Evolutionary conservation across 2,329 filamentous ascomycete genomes (phyloP).

Genomic region (Dactylellina sp.): DNA sequence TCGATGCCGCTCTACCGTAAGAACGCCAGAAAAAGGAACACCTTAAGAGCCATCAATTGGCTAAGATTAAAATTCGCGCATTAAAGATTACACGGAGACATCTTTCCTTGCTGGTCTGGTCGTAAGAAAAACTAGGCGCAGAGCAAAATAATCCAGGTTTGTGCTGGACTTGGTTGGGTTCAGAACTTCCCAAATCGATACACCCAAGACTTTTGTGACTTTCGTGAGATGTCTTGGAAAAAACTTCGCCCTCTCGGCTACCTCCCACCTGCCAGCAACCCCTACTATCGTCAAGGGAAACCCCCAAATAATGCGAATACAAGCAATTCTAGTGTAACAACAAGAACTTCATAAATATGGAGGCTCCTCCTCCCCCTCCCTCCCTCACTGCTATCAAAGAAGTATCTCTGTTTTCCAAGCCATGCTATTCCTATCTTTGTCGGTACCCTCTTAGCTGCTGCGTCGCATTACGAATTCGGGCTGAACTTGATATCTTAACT

Average conservation of each 20-base stretch:
- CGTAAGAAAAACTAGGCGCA: not conserved
- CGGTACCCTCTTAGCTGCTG: constrained; percentile 28
- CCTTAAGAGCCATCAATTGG: constrained; percentile 14
- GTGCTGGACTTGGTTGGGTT: constrained; percentile 13
- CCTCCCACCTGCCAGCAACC: constrained; percentile 39
- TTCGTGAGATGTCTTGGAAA: constrained; percentile 57
- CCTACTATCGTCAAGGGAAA: constrained; percentile 23
- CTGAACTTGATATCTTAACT: constrained; percentile 22
- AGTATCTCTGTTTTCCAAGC: constrained; percentile 22
- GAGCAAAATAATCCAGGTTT: constrained; percentile 23
- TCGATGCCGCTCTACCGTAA: constrained; percentile 19
- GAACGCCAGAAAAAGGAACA: constrained; percentile 8
- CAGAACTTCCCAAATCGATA: constrained; percentile 50
- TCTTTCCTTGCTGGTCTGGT: constrained; percentile 1
- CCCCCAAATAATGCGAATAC: constrained; percentile 19
- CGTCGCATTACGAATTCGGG: constrained; percentile 32
- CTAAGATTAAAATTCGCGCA: constrained; percentile 46
- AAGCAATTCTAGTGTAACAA: constrained; percentile 38
- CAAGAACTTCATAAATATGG: constrained; percentile 52
- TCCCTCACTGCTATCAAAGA: constrained; percentile 6
- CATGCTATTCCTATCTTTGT: constrained; percentile 51
- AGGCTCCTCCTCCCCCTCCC: constrained; percentile 19
- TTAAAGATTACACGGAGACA: constrained; percentile 38
- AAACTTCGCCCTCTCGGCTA: constrained; percentile 44
- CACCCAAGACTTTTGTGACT: constrained; percentile 34